Percentiles rank a stretch among this genome's conserved stretches.
These are phyloP conservation scores for Hymenoscyphus occultus DNA, from an alignment of 2,329 filamentous ascomycete genomes.

Conservation along the genomic window DNA sequence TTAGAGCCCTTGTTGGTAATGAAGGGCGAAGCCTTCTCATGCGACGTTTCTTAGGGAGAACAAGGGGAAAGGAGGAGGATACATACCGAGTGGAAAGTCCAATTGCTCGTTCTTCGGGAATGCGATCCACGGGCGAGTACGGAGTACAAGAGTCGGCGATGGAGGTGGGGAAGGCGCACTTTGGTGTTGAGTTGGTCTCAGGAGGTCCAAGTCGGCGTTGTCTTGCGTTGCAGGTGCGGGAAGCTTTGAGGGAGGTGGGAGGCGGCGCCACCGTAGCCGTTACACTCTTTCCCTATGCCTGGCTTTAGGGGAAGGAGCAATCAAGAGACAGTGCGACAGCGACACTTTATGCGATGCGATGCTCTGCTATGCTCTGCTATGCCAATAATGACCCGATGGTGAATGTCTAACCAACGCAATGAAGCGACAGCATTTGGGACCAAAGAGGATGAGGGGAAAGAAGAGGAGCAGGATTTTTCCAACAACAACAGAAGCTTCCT, in stretches of 20 bases:
- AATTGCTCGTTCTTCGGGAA: not conserved
- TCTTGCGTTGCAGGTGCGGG: not conserved
- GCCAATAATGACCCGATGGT: not conserved
- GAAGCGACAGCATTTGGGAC: constrained; percentile 3
- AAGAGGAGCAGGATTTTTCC: not conserved
- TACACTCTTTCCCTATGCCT: not conserved
- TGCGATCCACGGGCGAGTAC: no score
- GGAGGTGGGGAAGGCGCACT: constrained; percentile 6
- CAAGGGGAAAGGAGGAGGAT: not conserved
- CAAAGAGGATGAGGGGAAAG: not conserved
- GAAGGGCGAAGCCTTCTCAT: not conserved
- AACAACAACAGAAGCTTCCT: not conserved
- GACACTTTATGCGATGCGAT: no score
- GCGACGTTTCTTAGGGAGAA: not conserved
- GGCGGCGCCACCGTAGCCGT: not conserved
- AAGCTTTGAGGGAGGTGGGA: not conserved
- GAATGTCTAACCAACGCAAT: not conserved
- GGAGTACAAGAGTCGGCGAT: not conserved
- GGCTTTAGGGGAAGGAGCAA: no score
- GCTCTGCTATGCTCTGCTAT: not conserved
- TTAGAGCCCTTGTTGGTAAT: not conserved
- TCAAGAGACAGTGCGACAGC: no score
- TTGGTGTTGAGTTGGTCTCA: constrained; percentile 4
- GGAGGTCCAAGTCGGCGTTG: not conserved
- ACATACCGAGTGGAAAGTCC: constrained; percentile 4